phyloP scores from a whole-genome alignment of 441 rosid genomes.

The Sinapis alba region DNA sequence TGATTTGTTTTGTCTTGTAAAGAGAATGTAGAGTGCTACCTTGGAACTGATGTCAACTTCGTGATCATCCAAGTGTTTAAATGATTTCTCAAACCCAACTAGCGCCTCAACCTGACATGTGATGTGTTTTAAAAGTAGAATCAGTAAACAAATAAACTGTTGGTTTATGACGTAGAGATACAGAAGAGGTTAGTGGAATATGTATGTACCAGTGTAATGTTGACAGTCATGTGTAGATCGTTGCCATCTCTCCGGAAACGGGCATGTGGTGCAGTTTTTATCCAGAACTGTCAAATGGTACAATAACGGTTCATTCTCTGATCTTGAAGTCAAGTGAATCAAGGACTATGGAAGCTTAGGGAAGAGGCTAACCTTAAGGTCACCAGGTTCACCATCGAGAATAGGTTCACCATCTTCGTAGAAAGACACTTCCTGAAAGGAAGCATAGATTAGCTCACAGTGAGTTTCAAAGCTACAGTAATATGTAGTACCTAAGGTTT shows the following conservation, averaged over 20 bases:
- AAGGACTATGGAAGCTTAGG: not conserved
- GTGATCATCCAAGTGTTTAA: constrained; percentile 91
- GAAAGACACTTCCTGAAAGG: constrained; percentile 79
- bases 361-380: constrained; percentile 69
- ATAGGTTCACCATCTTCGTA: constrained; percentile 93
- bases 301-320: not conserved
- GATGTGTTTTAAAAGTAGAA: not conserved
- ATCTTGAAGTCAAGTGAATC: not conserved
- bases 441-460: not conserved
- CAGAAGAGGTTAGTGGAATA: not conserved
- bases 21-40: constrained; percentile 45
- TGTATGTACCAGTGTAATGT: constrained; percentile 75
- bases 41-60: constrained; percentile 76
- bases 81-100: constrained; percentile 91
- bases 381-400: constrained; percentile 95
- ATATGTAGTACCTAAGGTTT: not conserved
- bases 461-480: not conserved
- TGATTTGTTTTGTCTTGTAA: not conserved
- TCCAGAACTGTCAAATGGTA: constrained; percentile 66
- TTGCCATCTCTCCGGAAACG: constrained; percentile 87
- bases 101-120: constrained; percentile 78
- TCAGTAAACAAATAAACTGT: not conserved
- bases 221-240: constrained; percentile 83
- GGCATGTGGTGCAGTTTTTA: constrained; percentile 82
- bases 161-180: not conserved